A percentile compares a stretch with the other conserved stretches of the same genome.
phyloP scores from a whole-genome alignment of 2,329 filamentous ascomycete species.

The Zymoseptoria ardabiliae region DNA sequence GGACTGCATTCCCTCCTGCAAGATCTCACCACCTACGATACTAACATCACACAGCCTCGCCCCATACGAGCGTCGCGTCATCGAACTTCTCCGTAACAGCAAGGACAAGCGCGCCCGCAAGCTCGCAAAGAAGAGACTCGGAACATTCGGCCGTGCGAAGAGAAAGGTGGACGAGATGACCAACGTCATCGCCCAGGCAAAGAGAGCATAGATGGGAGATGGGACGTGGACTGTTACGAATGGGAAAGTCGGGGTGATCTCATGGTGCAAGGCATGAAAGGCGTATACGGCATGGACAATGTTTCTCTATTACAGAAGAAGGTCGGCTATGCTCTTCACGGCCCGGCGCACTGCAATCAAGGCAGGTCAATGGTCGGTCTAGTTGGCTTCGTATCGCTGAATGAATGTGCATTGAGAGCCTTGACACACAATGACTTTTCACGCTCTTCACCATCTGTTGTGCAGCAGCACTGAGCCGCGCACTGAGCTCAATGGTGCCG shows the following conservation, averaged over 20 bases:
- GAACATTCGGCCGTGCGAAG: constrained; percentile 98
- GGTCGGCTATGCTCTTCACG: background rate
- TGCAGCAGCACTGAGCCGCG: too few relatives aligned
- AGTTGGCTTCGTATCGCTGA: constrained; percentile 1
- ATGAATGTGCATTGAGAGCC: constrained; percentile 1
- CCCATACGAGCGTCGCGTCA: constrained; percentile 86
- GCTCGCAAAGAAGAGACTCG: constrained; percentile 99
- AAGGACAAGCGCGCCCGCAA: constrained; percentile 99
- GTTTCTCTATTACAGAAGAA: background rate
- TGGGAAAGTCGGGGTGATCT: constrained; percentile 1
- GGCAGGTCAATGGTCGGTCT: background rate
- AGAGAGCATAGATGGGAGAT: constrained; percentile 63
- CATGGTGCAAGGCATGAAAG: constrained; percentile 16
- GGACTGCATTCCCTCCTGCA: background rate
- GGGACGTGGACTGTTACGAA: constrained; percentile 5
- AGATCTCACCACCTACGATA: background rate
- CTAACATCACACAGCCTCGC: constrained; percentile 32
- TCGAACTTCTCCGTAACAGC: constrained; percentile 97
- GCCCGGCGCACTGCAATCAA: background rate
- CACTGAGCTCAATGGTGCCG: too few relatives aligned
- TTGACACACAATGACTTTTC: background rate
- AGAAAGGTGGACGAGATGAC: constrained; percentile 99
- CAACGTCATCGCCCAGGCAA: constrained; percentile 94
- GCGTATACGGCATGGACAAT: constrained; percentile 6
- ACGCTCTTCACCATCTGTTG: too few relatives aligned